These are phyloP conservation scores for Fusarium sp. DNA, from an alignment of 2,329 filamentous ascomycete genomes.

Conservation along the genomic window DNA sequence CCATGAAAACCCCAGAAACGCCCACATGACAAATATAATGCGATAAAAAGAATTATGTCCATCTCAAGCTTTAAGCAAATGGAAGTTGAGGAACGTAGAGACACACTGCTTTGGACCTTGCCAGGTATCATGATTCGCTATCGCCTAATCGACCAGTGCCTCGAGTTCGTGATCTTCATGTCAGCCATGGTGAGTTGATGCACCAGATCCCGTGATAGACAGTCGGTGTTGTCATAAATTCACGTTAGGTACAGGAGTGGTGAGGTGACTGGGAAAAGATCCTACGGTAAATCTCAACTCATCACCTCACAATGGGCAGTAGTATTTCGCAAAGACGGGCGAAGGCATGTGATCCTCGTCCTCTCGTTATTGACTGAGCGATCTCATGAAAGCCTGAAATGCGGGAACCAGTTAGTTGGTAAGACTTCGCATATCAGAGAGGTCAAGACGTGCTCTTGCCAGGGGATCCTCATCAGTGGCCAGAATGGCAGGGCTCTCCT, in stretches of 20 bases:
- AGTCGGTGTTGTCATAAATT: not conserved
- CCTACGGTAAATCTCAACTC: not conserved
- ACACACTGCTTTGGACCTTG: slow-evolving; percentile 3
- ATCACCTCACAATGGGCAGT: not conserved
- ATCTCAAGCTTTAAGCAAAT: slow-evolving; percentile 13
- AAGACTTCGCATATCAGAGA: slow-evolving; percentile 53
- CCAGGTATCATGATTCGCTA: not conserved
- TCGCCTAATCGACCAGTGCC: not conserved
- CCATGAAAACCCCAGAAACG: slow-evolving; percentile 21
- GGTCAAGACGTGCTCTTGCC: slow-evolving; percentile 60
- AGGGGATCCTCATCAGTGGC: slow-evolving; percentile 59
- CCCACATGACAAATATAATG: slow-evolving; percentile 16
- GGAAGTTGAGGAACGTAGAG: slow-evolving; percentile 3
- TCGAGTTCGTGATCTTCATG: not conserved
- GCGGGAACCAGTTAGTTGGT: slow-evolving; percentile 46
- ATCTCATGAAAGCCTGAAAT: slow-evolving; percentile 46
- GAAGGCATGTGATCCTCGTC: not conserved
- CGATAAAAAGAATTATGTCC: slow-evolving; percentile 8
- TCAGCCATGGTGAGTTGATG: not conserved
- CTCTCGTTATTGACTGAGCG: slow-evolving; percentile 40
- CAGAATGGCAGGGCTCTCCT: slow-evolving; percentile 72
- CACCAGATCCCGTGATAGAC: not conserved
- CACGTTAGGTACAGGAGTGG: not conserved
- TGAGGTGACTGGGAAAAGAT: not conserved
- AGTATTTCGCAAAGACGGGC: not conserved